A percentile compares a stretch with the other conserved stretches of the same genome.
phyloP scores from a whole-genome alignment of 2,329 filamentous ascomycete genomes.

The Stagonosporopsis rhizophila region DNA sequence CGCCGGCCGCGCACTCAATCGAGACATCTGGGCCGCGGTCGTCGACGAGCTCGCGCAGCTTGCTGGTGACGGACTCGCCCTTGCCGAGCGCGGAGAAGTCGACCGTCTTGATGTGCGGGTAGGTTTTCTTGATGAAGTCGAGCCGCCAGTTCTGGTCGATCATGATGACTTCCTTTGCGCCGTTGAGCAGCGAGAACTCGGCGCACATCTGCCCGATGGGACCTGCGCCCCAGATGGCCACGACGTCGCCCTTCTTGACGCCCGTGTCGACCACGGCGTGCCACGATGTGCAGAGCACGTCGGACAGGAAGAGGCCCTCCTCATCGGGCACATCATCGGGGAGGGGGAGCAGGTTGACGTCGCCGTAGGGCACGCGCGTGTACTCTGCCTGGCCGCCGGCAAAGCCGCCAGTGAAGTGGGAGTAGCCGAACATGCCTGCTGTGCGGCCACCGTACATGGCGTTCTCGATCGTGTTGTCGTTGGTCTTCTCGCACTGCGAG shows the following conservation, averaged over 20 bases:
- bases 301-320: conserved; percentile 80
- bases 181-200: conserved; percentile 71
- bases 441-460: conserved; percentile 82
- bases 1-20: conserved; percentile 72
- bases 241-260: conserved; percentile 76
- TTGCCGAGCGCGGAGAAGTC: conserved; percentile 71
- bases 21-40: conserved; percentile 75
- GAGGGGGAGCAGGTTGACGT: conserved; percentile 81
- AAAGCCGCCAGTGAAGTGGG: conserved; percentile 82
- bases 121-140: conserved; percentile 69
- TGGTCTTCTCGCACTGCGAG: conserved; percentile 82
- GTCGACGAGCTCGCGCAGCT: conserved; percentile 75
- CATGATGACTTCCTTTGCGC: conserved; percentile 77
- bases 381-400: conserved; percentile 89
- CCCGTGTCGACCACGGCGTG: conserved; percentile 83
- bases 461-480: conserved; percentile 72
- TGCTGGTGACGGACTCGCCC: conserved; percentile 71
- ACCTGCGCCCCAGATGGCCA: conserved; percentile 87
- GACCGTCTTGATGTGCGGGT: conserved; percentile 70
- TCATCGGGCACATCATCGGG: conserved; percentile 84
- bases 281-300: conserved; percentile 81
- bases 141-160: conserved; percentile 78
- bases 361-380: conserved; percentile 78
- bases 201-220: conserved; percentile 84
- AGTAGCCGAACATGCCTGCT: conserved; percentile 68